Base-by-base conservation (phyloP, 2,329 filamentous ascomycete genomes). In the Alternaria sp. region DNA sequence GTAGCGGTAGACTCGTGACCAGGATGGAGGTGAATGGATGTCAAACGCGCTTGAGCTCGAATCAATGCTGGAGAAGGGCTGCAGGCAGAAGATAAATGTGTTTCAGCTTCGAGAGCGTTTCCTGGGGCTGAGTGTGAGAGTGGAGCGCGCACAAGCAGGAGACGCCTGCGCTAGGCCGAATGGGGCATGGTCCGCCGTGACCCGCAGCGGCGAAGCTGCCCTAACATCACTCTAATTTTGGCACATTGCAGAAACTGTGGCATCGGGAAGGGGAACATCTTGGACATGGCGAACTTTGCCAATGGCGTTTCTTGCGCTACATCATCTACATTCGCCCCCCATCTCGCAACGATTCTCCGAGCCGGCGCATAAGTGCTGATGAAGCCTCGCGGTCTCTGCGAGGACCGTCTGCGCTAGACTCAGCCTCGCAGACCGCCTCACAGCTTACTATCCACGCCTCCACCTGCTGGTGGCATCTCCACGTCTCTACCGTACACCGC, bases 361-460 rank as follows among this genome's bases (percentile, higher is more conserved):
- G 8, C 1, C 46, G 42, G 44, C 37, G 17, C 29, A n/a, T 24
- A 21, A 31, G 13, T 31, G 53, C 58, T 63, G 53, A 63, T 54
- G 36, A 58, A 40, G 48, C 42, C 14, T 55, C 49, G 39, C 51
- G 51, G 42, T 54, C 51, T 36, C 44, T 34, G 52, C 37, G 36
- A 33, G 37, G 23, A 60, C 55, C 50, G 61, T 65, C 58, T 52
- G 39, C 54, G 52, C 61, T 68, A 59, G 53, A 33, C 56, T 51
- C 60, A 61, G 66, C 64, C 66, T 62, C 61, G 60, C 60, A 54
- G 62, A 51, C 40, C 28, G 52, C 62, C 54, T 33, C 58, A 62
- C 60, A 65, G 64, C 66, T 66, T 45, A 34, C 23, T 50, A 61
- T 17, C 17, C 17, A 61, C 62, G 64, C 65, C 63, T 62, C 61